Conservation (phyloP, 2,329 filamentous ascomycete species). For the Cladosporium austrohemisphaericum region DNA sequence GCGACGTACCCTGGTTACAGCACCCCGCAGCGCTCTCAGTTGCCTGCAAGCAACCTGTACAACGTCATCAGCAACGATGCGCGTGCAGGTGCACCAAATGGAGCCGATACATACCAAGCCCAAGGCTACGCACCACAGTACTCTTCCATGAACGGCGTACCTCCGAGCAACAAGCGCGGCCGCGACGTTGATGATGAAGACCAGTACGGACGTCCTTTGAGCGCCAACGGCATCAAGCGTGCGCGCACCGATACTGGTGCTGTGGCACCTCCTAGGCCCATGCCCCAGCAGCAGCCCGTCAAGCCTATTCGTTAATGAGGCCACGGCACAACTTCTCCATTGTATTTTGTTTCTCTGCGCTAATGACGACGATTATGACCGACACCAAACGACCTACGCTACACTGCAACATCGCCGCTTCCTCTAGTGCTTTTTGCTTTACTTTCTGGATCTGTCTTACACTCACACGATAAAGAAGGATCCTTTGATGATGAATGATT, state of each 20-base stretch:
- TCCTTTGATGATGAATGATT: slow-evolving; percentile 8
- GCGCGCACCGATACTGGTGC: slow-evolving; percentile 61
- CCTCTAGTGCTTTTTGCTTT: background rate
- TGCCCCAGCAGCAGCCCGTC: slow-evolving; percentile 31
- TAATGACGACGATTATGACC: slow-evolving; percentile 15
- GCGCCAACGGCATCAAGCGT: slow-evolving; percentile 64
- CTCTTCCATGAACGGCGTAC: slow-evolving; percentile 62
- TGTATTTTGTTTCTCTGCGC: slow-evolving; percentile 11
- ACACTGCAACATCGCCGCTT: slow-evolving; percentile 13
- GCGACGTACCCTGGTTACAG: slow-evolving; percentile 66
- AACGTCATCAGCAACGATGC: slow-evolving; percentile 75
- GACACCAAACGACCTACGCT: slow-evolving; percentile 8
- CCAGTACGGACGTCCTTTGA: slow-evolving; percentile 61
- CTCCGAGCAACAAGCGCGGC: slow-evolving; percentile 56
- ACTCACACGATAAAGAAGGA: slow-evolving; percentile 3
- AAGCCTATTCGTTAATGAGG: slow-evolving; percentile 21
- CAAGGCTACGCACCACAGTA: slow-evolving; percentile 55
- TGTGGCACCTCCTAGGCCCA: slow-evolving; percentile 25
- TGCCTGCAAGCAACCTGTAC: slow-evolving; percentile 77
- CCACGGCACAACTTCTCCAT: slow-evolving; percentile 7
- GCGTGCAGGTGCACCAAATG: slow-evolving; percentile 53
- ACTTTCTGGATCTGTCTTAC: slow-evolving; percentile 9
- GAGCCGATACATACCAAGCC: slow-evolving; percentile 58
- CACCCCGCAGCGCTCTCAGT: slow-evolving; percentile 68
- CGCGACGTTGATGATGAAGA: slow-evolving; percentile 62